A percentile compares a stretch with the other conserved stretches of the same genome.
Evolutionary conservation across 768 basidiomycete genomes (phyloP).

Genomic region (Megacollybia marginata): DNA sequence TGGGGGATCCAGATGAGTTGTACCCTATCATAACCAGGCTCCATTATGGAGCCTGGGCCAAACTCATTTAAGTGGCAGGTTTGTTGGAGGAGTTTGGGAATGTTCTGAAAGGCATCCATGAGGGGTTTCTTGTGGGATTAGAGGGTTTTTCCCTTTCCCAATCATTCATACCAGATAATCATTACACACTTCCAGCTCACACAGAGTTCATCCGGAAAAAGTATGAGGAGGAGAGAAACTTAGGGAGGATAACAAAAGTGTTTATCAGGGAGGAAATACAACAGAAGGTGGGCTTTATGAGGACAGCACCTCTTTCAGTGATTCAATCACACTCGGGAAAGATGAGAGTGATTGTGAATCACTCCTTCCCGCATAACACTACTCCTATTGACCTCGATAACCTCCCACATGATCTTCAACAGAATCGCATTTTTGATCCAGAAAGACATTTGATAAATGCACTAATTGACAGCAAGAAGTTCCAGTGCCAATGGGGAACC

Average conservation of each 20-base stretch:
- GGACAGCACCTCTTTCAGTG: slow-evolving; percentile 5
- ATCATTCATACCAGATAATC: neutral
- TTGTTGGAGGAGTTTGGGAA: neutral
- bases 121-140: neutral
- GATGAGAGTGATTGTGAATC: neutral
- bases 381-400: neutral
- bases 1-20: too few species aligned
- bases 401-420: neutral
- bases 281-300: slow-evolving; percentile 7
- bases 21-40: neutral
- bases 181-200: neutral
- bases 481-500: too few species aligned
- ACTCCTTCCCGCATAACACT: neutral
- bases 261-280: slow-evolving; percentile 1
- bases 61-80: neutral
- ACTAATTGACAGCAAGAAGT: slow-evolving; percentile 5
- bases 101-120: neutral
- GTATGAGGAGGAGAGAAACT: neutral
- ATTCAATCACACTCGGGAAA: slow-evolving; percentile 2
- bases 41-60: neutral
- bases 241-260: neutral
- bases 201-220: neutral
- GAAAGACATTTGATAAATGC: slow-evolving; percentile 2
- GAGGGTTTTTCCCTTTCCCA: neutral
- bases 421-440: neutral